Evolutionary conservation across 805 yeast species (phyloP).

Genomic region (Maudiozyma pseudohumilis): DNA sequence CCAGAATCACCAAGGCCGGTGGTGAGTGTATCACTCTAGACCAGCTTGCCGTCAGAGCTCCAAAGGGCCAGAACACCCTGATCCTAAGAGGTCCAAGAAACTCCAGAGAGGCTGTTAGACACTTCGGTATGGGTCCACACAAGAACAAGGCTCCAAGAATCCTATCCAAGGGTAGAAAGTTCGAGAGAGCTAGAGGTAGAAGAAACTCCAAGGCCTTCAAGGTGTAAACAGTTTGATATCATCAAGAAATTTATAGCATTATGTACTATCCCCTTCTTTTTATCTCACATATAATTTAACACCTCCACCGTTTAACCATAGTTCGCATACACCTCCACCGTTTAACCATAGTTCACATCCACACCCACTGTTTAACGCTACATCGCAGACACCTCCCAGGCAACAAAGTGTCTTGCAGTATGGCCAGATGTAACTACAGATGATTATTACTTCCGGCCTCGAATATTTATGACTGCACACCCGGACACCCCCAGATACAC

Average conservation of each 20-base stretch:
- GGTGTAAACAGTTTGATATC: conserved; percentile 54
- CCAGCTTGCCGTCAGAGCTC: conserved; percentile 98
- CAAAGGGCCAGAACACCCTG: conserved; percentile 98
- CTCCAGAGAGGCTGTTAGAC: conserved; percentile 99
- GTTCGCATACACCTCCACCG: too few relatives aligned
- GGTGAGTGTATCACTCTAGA: conserved; percentile 99
- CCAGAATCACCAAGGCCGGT: conserved; percentile 94
- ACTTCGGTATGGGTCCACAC: conserved; percentile 99
- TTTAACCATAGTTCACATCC: too few relatives aligned
- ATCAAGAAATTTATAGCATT: too few relatives aligned
- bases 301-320: too few relatives aligned
- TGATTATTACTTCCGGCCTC: too few relatives aligned
- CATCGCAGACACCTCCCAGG: too few relatives aligned
- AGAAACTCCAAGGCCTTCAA: conserved; percentile 99
- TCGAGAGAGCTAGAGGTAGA: conserved; percentile 99
- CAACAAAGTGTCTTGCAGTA: too few relatives aligned
- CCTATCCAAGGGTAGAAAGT: conserved; percentile 95
- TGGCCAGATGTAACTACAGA: too few relatives aligned
- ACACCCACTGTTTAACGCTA: too few relatives aligned
- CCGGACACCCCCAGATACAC: neutral
- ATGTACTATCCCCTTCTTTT: too few relatives aligned
- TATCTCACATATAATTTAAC: too few relatives aligned
- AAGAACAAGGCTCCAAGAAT: conserved; percentile 99
- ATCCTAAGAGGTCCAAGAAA: conserved; percentile 98
- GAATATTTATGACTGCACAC: neutral